Evolutionary conservation across 805 yeast species (phyloP).

Genomic region (Blastobotrys robertii): DNA sequence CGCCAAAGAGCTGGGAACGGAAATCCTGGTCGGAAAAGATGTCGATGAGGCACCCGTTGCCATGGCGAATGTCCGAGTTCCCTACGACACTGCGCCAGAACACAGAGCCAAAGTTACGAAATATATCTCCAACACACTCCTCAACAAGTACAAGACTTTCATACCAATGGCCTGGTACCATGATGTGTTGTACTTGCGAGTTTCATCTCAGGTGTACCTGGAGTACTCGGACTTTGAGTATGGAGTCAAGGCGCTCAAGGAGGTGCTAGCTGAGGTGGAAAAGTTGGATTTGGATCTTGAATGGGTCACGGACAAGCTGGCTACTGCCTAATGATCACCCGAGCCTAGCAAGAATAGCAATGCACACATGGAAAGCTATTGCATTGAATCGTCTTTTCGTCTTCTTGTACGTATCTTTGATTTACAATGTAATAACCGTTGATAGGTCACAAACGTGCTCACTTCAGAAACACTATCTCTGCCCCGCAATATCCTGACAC

Average conservation of each 20-base stretch:
- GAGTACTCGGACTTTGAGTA: constrained; percentile 44
- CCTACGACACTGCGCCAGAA: constrained; percentile 19
- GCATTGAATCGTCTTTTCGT: too few relatives aligned
- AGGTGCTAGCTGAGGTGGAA: constrained; percentile 7
- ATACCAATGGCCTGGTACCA: constrained; percentile 39
- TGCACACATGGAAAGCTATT: too few relatives aligned
- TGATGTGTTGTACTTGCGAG: constrained; percentile 36
- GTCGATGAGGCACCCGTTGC: constrained; percentile 25
- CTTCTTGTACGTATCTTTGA: too few relatives aligned
- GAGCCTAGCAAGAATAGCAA: too few relatives aligned
- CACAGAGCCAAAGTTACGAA: constrained; percentile 15
- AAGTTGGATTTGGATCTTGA: too few relatives aligned
- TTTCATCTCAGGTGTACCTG: constrained; percentile 52
- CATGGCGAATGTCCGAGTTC: constrained; percentile 37
- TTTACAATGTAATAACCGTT: too few relatives aligned
- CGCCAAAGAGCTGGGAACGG: constrained; percentile 32
- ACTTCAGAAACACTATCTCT: too few relatives aligned
- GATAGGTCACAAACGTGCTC: too few relatives aligned
- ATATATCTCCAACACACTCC: constrained; percentile 15
- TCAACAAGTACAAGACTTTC: constrained; percentile 33
- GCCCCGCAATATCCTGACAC: too few relatives aligned
- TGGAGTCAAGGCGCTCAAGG: constrained; percentile 35
- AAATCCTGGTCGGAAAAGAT: constrained; percentile 23
- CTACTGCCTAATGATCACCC: too few relatives aligned
- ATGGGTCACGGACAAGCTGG: too few relatives aligned